Conservation (phyloP, 345 rosid genomes). For the Cardiospermum halicacabum region DNA sequence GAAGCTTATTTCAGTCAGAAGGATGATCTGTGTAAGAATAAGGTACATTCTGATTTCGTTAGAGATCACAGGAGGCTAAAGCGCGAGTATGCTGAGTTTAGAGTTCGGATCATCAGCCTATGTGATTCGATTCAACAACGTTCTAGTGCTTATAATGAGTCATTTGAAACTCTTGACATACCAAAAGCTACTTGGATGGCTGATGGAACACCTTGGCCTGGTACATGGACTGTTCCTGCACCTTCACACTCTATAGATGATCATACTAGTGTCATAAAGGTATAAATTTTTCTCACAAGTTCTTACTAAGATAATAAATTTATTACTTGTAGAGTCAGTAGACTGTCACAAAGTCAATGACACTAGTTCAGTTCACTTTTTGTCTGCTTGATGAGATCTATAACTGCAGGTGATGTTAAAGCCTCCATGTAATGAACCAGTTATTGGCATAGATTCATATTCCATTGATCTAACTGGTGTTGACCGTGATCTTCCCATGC, state of each 20-base stretch:
- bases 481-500: conserved; percentile 27
- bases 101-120: conserved; percentile 26
- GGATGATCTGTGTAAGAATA: conserved; percentile 28
- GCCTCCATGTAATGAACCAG: conserved; percentile 22
- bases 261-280: conserved; percentile 35
- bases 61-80: conserved; percentile 29
- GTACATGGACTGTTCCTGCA: conserved; percentile 23
- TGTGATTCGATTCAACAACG: conserved; percentile 23
- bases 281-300: conserved; percentile 2
- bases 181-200: conserved; percentile 40
- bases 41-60: conserved; percentile 24
- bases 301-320: too few relatives aligned
- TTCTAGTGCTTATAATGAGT: conserved; percentile 28
- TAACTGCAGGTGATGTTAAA: conserved; percentile 25
- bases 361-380: background rate
- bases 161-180: conserved; percentile 18
- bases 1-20: conserved; percentile 29
- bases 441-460: conserved; percentile 14
- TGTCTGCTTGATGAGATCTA: background rate
- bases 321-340: too few relatives aligned
- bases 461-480: conserved; percentile 17
- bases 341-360: background rate
- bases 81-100: conserved; percentile 33
- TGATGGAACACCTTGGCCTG: conserved; percentile 35
- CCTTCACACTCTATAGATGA: conserved; percentile 29